Percentiles rank a stretch among this genome's conserved stretches.
phyloP scores from a whole-genome alignment of 2,329 filamentous ascomycete species.

The Fusarium tjaetaba region DNA sequence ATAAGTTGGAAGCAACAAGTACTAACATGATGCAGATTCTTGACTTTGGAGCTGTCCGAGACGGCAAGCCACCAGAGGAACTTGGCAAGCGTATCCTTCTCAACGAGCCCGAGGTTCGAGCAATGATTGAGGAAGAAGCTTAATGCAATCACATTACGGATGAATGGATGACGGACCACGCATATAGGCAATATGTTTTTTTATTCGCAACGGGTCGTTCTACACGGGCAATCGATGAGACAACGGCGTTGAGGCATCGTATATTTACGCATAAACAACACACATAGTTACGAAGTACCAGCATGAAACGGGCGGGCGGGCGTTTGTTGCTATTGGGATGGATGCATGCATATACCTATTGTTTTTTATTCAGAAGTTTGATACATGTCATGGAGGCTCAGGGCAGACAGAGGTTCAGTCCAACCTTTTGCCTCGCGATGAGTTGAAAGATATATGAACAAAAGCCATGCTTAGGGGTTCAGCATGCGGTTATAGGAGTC shows the following conservation, averaged over 20 bases:
- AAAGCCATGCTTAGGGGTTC: constrained; percentile 26
- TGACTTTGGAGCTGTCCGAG: constrained; percentile 93
- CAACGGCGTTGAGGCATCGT: constrained; percentile 38
- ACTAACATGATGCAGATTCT: constrained; percentile 73
- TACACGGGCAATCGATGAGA: constrained; percentile 28
- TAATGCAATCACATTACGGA: constrained; percentile 24
- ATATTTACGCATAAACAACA: constrained; percentile 37
- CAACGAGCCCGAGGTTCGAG: constrained; percentile 64
- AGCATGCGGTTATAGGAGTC: constrained; percentile 16
- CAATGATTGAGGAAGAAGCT: constrained; percentile 59
- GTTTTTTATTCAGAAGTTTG: constrained; percentile 27
- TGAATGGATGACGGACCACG: background rate
- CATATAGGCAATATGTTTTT: constrained; percentile 24
- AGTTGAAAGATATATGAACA: constrained; percentile 14
- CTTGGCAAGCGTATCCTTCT: constrained; percentile 82
- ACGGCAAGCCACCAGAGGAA: constrained; percentile 81
- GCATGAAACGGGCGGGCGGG: constrained; percentile 39
- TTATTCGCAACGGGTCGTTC: constrained; percentile 22
- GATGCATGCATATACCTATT: constrained; percentile 44
- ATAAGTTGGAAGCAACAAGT: background rate
- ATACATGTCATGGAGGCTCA: constrained; percentile 10
- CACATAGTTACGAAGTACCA: constrained; percentile 37
- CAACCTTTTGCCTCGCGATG: background rate
- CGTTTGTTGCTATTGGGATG: constrained; percentile 34
- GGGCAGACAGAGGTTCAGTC: background rate